Evolutionary conservation across 371 early-diverging fungal genomes (phyloP).

Genomic region (Mucor irregularis): DNA sequence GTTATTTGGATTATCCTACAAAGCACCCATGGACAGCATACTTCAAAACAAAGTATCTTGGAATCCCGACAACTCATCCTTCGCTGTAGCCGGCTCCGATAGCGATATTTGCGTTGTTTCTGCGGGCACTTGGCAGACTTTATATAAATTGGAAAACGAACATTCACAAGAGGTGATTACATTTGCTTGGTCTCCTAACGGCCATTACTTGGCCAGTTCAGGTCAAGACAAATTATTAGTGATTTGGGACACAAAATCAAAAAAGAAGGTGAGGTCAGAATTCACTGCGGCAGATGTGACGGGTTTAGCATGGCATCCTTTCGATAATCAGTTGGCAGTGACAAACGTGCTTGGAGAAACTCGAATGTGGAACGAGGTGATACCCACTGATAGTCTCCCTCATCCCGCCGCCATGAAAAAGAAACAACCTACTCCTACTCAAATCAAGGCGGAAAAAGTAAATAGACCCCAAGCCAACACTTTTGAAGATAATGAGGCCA

Average conservation of each 20-base stretch:
- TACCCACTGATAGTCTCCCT: conserved; percentile 33
- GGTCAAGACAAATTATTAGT: conserved; percentile 40
- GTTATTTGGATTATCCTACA: conserved; percentile 3
- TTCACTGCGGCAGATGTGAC: conserved; percentile 26
- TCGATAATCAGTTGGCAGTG: conserved; percentile 39
- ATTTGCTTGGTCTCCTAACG: conserved; percentile 65
- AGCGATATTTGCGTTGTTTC: conserved; percentile 45
- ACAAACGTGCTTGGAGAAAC: conserved; percentile 43
- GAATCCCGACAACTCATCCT: conserved; percentile 54
- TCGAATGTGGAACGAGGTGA: conserved; percentile 47
- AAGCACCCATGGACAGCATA: conserved; percentile 16
- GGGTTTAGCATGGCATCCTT: conserved; percentile 58
- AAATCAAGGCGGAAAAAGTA: not conserved
- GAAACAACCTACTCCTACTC: not conserved
- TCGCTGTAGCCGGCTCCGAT: conserved; percentile 58
- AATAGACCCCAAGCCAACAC: not conserved
- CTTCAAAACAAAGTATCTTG: conserved; percentile 47
- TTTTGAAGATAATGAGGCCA: not conserved
- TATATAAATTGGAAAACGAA: conserved; percentile 29
- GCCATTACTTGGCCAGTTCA: conserved; percentile 52
- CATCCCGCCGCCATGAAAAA: conserved; percentile 17
- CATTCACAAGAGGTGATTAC: conserved; percentile 43
- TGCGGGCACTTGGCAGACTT: conserved; percentile 40
- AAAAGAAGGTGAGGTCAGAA: conserved; percentile 21
- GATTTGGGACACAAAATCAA: conserved; percentile 53